Base-by-base conservation (phyloP, 164 flowering plant species). In the Berberis thunbergii region DNA sequence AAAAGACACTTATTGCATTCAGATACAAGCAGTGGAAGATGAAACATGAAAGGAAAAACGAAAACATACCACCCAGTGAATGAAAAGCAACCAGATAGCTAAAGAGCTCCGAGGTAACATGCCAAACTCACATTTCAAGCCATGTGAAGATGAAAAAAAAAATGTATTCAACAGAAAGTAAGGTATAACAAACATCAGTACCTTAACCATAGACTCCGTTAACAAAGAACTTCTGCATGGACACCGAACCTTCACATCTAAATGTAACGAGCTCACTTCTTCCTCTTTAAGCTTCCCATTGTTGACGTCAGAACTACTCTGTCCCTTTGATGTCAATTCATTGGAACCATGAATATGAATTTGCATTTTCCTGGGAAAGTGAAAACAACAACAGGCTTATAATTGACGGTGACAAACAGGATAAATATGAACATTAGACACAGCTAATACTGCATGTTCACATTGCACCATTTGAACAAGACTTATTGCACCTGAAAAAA, bases 121-220 rank as follows among this genome's bases (percentile, higher is more conserved):
- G 6, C 49, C 4, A 46, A 46, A 4, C 49, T 4, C 49, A 46
- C 49, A 46, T 46, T 8, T 46, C 8, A 46, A 46, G 49, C 8
- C 8, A 26, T 26, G 26, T 26, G 26, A 26, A 26, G 26, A 26
- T 26, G 26, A 26, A 26, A 26, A 26, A n/a, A 26, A 26, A 26
- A 4, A 8, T 46, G 4, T 26, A 4, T 46, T 4, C 8, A 46
- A 46, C 1, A 46, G 8, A 4, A 46, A 4, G 49, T 4, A 46
- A 4, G 49, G 8, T 4, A 46, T 46, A 46, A 46, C 49, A 4
- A 46, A 8, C 49, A 46, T 46, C 49, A 46, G 8, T 56, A 94
- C 99, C 98, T 86, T 70, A 54, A 95, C 81, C 86, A 86, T 85
- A 57, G 92, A 75, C 39, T 86, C 97, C 10, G 79, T 77, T 8